phyloP scores from a whole-genome alignment of 441 rosid genomes.

The Adansonia madagascariensis region DNA sequence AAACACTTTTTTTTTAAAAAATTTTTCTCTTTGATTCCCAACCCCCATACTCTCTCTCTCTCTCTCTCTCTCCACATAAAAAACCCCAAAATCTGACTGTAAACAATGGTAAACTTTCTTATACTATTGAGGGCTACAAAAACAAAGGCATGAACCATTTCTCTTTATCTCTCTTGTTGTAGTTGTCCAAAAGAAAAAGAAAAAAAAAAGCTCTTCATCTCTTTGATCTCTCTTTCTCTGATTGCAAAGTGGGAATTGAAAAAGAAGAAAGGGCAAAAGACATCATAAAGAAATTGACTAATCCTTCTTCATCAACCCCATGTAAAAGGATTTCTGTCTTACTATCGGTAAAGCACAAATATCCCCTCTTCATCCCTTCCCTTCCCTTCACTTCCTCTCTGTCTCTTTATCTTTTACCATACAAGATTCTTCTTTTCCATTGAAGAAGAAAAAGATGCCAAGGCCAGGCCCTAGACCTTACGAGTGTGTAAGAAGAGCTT shows the following conservation, averaged over 20 bases:
- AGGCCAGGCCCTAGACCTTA: constrained; percentile 97
- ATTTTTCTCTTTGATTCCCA: neutral
- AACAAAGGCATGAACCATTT: constrained; percentile 30
- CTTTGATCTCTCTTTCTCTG: neutral
- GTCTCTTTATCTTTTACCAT: neutral
- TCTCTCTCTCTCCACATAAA: neutral
- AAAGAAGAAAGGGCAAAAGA: constrained; percentile 8
- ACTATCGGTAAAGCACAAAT: neutral
- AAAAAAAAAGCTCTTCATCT: neutral
- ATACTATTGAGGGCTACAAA: constrained; percentile 35
- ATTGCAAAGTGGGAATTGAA: constrained; percentile 34
- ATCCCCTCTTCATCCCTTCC: constrained; percentile 18
- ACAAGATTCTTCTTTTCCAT: neutral
- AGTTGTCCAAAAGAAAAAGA: constrained; percentile 34
- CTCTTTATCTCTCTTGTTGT: constrained; percentile 20
- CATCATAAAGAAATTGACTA: constrained; percentile 32
- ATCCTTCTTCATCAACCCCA: constrained; percentile 28
- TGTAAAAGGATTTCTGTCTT: constrained; percentile 24
- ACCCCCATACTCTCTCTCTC: neutral
- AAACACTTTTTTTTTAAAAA: neutral
- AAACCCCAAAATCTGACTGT: neutral
- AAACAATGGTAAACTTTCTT: constrained; percentile 18
- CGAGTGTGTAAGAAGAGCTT: constrained; percentile 91
- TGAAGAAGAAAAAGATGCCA: constrained; percentile 64
- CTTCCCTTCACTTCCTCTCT: neutral